A percentile compares a stretch with the other conserved stretches of the same genome.
phyloP scores from a whole-genome alignment of 2,329 filamentous ascomycete species.

The Phaeosphaeriaceae sp. region DNA sequence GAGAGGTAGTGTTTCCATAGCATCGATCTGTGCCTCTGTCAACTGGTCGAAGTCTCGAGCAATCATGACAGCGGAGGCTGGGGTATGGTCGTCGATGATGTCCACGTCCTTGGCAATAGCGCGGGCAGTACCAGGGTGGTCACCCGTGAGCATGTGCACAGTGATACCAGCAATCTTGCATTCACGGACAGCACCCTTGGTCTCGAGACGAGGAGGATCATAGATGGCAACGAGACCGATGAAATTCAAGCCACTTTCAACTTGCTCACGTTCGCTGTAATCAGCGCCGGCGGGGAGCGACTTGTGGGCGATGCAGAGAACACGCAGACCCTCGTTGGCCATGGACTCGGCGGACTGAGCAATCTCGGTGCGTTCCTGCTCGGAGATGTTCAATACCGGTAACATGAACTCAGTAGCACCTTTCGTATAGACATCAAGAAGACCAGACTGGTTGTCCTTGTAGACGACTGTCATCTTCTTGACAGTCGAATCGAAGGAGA shows the following conservation, averaged over 20 bases:
- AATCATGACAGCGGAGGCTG: slow-evolving; percentile 48
- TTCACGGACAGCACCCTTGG: slow-evolving; percentile 62
- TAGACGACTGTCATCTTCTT: slow-evolving; percentile 52
- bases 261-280: slow-evolving; percentile 59
- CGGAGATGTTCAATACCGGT: slow-evolving; percentile 38
- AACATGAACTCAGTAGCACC: slow-evolving; percentile 49
- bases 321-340: slow-evolving; percentile 48
- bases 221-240: slow-evolving; percentile 86
- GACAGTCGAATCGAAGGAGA: slow-evolving; percentile 49
- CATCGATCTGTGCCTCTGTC: slow-evolving; percentile 52
- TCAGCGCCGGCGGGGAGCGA: slow-evolving; percentile 32
- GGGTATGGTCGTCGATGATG: slow-evolving; percentile 44
- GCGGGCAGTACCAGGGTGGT: slow-evolving; percentile 55
- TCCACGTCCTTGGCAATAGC: slow-evolving; percentile 57
- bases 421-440: slow-evolving; percentile 48
- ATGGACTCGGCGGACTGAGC: slow-evolving; percentile 41
- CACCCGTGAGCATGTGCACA: slow-evolving; percentile 59
- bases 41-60: slow-evolving; percentile 55
- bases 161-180: slow-evolving; percentile 57
- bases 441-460: slow-evolving; percentile 34
- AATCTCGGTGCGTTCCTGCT: slow-evolving; percentile 38
- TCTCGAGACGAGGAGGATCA: slow-evolving; percentile 83
- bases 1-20: slow-evolving; percentile 50
- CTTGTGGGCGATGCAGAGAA: slow-evolving; percentile 49
- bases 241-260: slow-evolving; percentile 74